These are phyloP conservation scores for Trichophyton verrucosum DNA, from an alignment of 2,329 filamentous ascomycete genomes.

Conservation along the genomic window DNA sequence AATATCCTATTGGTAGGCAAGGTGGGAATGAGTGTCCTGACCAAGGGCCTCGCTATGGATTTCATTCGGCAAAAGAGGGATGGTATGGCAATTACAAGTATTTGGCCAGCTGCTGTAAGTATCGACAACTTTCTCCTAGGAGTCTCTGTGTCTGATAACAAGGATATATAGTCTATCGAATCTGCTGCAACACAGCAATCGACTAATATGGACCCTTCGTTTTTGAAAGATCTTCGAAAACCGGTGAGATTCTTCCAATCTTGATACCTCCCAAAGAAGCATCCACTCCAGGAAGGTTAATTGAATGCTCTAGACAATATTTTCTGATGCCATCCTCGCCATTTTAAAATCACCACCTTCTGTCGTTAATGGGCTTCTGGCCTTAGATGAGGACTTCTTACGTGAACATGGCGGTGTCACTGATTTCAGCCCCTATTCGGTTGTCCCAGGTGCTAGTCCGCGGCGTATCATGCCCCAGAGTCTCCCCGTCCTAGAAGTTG, in stretches of 20 bases:
- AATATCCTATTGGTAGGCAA: conserved; percentile 41
- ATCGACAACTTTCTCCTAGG: not conserved
- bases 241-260: conserved; percentile 28
- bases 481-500: conserved; percentile 58
- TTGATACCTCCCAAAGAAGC: not conserved
- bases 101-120: conserved; percentile 67
- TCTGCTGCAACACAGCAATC: conserved; percentile 8
- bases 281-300: not conserved
- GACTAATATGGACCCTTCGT: not conserved
- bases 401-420: conserved; percentile 48
- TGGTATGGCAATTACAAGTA: conserved; percentile 64
- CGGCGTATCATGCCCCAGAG: conserved; percentile 64
- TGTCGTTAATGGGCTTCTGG: conserved; percentile 57
- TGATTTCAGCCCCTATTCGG: conserved; percentile 60
- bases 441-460: conserved; percentile 52
- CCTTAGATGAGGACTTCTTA: conserved; percentile 72
- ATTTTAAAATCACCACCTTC: conserved; percentile 51
- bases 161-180: conserved; percentile 6
- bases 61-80: conserved; percentile 52
- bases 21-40: conserved; percentile 68
- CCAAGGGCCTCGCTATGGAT: conserved; percentile 73
- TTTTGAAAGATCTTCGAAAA: conserved; percentile 50
- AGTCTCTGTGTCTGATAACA: not conserved
- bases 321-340: conserved; percentile 64
- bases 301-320: conserved; percentile 44